A percentile compares a stretch with the other conserved stretches of the same genome.
Evolutionary conservation across 2,329 filamentous ascomycete species (phyloP).

Genomic region (Alternaria novae-zelandiae): DNA sequence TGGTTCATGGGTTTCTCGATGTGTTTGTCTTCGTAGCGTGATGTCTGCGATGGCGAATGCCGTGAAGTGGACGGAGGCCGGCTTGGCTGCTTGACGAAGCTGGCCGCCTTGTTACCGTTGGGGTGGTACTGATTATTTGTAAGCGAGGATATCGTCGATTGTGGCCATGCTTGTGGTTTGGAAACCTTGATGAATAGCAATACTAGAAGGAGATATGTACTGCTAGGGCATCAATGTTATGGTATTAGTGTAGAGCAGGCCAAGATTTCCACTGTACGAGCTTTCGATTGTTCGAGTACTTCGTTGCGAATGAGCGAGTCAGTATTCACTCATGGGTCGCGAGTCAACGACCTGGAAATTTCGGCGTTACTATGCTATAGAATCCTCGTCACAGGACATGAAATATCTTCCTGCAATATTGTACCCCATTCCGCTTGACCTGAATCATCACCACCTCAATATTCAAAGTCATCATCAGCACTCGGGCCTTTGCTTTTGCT

Average conservation of each 20-base stretch:
- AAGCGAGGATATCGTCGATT: neutral
- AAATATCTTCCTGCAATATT: neutral
- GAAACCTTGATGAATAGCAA: neutral
- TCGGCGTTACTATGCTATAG: neutral
- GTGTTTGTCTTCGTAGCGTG: neutral
- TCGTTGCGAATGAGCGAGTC: neutral
- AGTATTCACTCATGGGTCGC: neutral
- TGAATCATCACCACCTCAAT: conserved; percentile 57
- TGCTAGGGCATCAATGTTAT: neutral
- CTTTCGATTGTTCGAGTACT: neutral
- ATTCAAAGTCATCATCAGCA: conserved; percentile 98
- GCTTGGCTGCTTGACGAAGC: neutral
- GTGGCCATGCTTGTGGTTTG: neutral
- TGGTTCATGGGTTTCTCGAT: neutral
- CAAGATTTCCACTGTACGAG: neutral
- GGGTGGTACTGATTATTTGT: neutral
- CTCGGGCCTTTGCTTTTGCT: conserved; percentile 82
- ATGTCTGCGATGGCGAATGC: neutral
- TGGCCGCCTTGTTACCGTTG: neutral
- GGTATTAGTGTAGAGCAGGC: neutral
- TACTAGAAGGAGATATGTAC: neutral
- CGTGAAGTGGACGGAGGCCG: neutral
- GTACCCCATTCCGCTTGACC: neutral
- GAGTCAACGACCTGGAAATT: neutral
- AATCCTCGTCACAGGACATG: neutral